Evolutionary conservation across 2,329 filamentous ascomycete species (phyloP).

Genomic region (Penicillium sp.): DNA sequence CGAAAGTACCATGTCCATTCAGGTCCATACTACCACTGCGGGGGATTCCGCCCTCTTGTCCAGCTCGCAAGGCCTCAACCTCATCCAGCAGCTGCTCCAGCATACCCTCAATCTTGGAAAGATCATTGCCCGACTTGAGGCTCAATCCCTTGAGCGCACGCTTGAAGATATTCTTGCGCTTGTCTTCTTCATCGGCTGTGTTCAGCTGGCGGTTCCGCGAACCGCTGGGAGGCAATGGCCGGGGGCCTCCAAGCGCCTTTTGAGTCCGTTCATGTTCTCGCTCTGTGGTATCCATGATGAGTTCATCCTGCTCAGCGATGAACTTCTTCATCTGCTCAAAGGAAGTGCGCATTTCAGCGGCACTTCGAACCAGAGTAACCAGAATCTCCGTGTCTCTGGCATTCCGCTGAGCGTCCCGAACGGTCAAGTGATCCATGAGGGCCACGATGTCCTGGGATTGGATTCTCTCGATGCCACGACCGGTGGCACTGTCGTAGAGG

Average conservation of each 20-base stretch:
- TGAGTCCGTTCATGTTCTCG: slow-evolving; percentile 84
- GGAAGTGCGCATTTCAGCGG: slow-evolving; percentile 93
- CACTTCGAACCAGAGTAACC: slow-evolving; percentile 86
- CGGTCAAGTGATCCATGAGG: slow-evolving; percentile 97
- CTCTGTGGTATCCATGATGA: slow-evolving; percentile 81
- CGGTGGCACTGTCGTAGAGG: slow-evolving; percentile 84
- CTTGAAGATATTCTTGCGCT: slow-evolving; percentile 91
- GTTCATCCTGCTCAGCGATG: slow-evolving; percentile 82
- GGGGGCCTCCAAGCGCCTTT: slow-evolving; percentile 76
- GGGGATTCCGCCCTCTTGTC: slow-evolving; percentile 43
- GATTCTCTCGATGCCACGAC: slow-evolving; percentile 82
- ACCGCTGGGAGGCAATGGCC: slow-evolving; percentile 69
- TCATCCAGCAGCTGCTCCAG: slow-evolving; percentile 87
- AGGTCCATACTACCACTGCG: slow-evolving; percentile 55
- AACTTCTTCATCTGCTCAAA: slow-evolving; percentile 94
- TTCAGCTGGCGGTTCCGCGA: slow-evolving; percentile 54
- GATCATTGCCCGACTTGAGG: slow-evolving; percentile 80
- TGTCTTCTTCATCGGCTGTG: slow-evolving; percentile 58
- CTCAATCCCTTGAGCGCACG: slow-evolving; percentile 89
- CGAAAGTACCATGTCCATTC: slow-evolving; percentile 81
- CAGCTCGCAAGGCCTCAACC: slow-evolving; percentile 74
- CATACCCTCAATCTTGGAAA: slow-evolving; percentile 85
- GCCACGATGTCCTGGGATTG: slow-evolving; percentile 96
- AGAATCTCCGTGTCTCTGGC: slow-evolving; percentile 95
- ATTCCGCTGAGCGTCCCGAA: slow-evolving; percentile 92